A percentile compares a stretch with the other conserved stretches of the same genome.
Evolutionary conservation across 1,139 yeast genomes (phyloP).

Genomic region (Yamadazyma epiphylla): DNA sequence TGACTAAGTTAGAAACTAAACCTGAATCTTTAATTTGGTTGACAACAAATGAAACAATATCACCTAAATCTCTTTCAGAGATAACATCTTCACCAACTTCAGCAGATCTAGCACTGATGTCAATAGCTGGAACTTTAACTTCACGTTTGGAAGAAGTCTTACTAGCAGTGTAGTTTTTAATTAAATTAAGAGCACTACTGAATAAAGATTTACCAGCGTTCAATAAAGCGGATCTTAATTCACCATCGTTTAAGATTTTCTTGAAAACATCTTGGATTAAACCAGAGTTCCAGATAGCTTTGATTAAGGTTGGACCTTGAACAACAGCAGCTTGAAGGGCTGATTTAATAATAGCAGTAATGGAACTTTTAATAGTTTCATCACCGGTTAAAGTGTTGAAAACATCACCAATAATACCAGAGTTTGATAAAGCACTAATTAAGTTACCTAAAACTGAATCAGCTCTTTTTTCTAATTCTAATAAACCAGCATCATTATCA

Average conservation of each 20-base stretch:
- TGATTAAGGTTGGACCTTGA: slow-evolving; percentile 41
- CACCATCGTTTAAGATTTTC: slow-evolving; percentile 29
- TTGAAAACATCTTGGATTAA: slow-evolving; percentile 33
- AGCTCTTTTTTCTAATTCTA: slow-evolving; percentile 35
- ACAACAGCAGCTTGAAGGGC: slow-evolving; percentile 35
- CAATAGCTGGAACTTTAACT: slow-evolving; percentile 15
- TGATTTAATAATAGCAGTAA: slow-evolving; percentile 26
- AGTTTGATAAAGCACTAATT: slow-evolving; percentile 33
- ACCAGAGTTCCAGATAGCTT: slow-evolving; percentile 45
- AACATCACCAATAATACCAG: slow-evolving; percentile 39
- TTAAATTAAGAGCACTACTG: slow-evolving; percentile 29
- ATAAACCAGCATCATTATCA: slow-evolving; percentile 24
- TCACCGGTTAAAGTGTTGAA: slow-evolving; percentile 35
- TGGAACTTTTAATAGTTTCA: slow-evolving; percentile 22
- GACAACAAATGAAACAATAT: slow-evolving; percentile 25
- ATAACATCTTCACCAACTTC: slow-evolving; percentile 17
- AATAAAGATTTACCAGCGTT: slow-evolving; percentile 33
- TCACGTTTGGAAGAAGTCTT: slow-evolving; percentile 14
- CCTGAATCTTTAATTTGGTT: slow-evolving; percentile 33
- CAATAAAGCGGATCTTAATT: slow-evolving; percentile 33
- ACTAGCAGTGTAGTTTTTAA: slow-evolving; percentile 15
- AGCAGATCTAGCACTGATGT: slow-evolving; percentile 15
- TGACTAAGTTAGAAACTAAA: slow-evolving; percentile 26
- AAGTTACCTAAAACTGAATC: slow-evolving; percentile 35
- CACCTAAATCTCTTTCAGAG: slow-evolving; percentile 36